Evolutionary conservation across 139 green algal species (phyloP).

Genomic region (Picochlorum sp.): DNA sequence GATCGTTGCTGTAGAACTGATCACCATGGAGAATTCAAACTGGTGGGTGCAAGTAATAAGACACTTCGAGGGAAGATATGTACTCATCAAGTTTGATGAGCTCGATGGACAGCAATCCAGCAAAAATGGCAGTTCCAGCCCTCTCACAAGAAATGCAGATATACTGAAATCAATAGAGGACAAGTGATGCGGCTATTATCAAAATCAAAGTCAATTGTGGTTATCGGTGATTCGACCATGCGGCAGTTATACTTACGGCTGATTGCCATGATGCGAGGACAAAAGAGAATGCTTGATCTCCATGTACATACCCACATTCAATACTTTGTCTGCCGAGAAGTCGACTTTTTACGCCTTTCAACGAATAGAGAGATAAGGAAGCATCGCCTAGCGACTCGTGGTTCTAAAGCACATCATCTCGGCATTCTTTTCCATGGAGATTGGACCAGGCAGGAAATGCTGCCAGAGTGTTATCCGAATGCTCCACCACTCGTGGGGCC

Average conservation of each 20-base stretch:
- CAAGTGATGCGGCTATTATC: conserved; percentile 7
- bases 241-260: conserved; percentile 5
- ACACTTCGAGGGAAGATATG: background rate
- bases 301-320: conserved; percentile 12
- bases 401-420: background rate
- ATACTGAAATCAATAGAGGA: conserved; percentile 7
- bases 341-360: conserved; percentile 11
- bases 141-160: conserved; percentile 1
- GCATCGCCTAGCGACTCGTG: conserved; percentile 1
- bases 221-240: conserved; percentile 13
- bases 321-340: conserved; percentile 7
- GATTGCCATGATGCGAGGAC: conserved; percentile 10
- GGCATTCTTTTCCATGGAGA: conserved; percentile 7
- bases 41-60: conserved; percentile 1
- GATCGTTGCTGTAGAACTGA: conserved; percentile 8
- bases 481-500: background rate
- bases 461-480: conserved; percentile 5
- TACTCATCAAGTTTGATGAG: background rate
- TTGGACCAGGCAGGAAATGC: conserved; percentile 6
- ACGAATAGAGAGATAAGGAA: background rate
- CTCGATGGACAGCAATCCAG: background rate
- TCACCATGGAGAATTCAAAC: conserved; percentile 4
- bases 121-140: background rate
- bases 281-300: background rate
- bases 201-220: conserved; percentile 5